Evolutionary conservation across 2,329 filamentous ascomycete genomes (phyloP), one percentile per base, ranked within the genome.

Genomic region (Colletotrichum sp.): DNA sequence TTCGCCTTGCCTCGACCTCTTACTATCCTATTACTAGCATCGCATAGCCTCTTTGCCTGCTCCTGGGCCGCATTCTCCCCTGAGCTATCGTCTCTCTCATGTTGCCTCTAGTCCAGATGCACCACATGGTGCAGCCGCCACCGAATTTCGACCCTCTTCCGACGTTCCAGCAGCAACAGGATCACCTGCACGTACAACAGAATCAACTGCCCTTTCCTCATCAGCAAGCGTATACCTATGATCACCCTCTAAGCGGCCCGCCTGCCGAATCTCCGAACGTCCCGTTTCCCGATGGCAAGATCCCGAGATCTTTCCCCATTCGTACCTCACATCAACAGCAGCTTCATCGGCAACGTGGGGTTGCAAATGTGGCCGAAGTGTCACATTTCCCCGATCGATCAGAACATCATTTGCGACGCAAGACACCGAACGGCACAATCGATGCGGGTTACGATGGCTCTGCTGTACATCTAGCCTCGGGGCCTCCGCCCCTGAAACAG

Each of bases 351-450:
- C 80, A 83, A 61, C 81, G 69, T 10, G 71, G 71, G 26, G 18
- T 59, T n/a, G 52, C 69, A 6, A 63, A 65, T 21, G 34, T 59
- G 16, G 43, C 58, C 16, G 69, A 72, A 18, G 72, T 64, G 21
- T 58, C 69, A n/a, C 76, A 74, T 8, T 56, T 75, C 26, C 24
- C 72, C 34, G 84, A 86, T 6, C 83, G 84, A 71, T 82, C 84
- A 69, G 95, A 98, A 83, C 93, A 98, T 83, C 94, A 95, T 79
- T 88, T 98, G 72, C 92, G 96, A 78, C 92, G 96, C 78, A 98
- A 98, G 84, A 98, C 96, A 10, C 97, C 96, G 6, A 96, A 93
- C 81, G 97, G 96, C n/a, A 98, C 96, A 48, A 90, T 98, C 76
- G 94, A 96, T 78, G 95, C 95, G 69, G 96, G 95, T 13, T 98